Conservation (phyloP, 2,329 filamentous ascomycete genomes). For the Setomelanomma holmii region DNA sequence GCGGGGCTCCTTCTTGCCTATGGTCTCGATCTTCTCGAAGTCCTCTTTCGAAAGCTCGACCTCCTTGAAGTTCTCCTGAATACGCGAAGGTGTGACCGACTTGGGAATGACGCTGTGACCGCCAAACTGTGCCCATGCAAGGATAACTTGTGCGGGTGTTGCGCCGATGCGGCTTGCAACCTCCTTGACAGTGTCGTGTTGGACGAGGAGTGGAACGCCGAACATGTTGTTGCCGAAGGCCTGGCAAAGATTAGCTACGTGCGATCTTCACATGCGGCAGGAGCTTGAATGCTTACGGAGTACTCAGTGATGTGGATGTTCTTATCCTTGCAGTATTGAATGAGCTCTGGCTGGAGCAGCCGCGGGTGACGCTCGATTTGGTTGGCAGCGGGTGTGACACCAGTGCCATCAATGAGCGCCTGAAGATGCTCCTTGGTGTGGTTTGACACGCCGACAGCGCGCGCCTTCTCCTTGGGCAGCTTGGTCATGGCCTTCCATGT, state of each 20-base stretch:
- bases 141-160: constrained; percentile 77
- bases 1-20: constrained; percentile 69
- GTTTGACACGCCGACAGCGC: constrained; percentile 40
- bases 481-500: constrained; percentile 50
- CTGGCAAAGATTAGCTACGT: constrained; percentile 60
- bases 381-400: constrained; percentile 36
- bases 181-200: constrained; percentile 68
- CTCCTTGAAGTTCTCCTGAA: constrained; percentile 43
- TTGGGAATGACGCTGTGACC: constrained; percentile 43
- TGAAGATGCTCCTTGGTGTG: constrained; percentile 53
- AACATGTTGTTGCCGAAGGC: constrained; percentile 66
- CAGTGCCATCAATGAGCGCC: constrained; percentile 58
- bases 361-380: constrained; percentile 42
- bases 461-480: constrained; percentile 44
- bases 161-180: constrained; percentile 67
- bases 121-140: constrained; percentile 83
- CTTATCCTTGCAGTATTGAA: constrained; percentile 39
- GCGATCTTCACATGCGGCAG: constrained; percentile 66
- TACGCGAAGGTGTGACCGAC: constrained; percentile 39
- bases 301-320: constrained; percentile 42
- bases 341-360: constrained; percentile 36
- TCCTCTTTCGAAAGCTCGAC: constrained; percentile 35
- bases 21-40: constrained; percentile 44
- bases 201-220: constrained; percentile 51
- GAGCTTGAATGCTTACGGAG: constrained; percentile 25